Evolutionary conservation across 2,329 filamentous ascomycete genomes (phyloP).

Genomic region (Diatrype stigma): DNA sequence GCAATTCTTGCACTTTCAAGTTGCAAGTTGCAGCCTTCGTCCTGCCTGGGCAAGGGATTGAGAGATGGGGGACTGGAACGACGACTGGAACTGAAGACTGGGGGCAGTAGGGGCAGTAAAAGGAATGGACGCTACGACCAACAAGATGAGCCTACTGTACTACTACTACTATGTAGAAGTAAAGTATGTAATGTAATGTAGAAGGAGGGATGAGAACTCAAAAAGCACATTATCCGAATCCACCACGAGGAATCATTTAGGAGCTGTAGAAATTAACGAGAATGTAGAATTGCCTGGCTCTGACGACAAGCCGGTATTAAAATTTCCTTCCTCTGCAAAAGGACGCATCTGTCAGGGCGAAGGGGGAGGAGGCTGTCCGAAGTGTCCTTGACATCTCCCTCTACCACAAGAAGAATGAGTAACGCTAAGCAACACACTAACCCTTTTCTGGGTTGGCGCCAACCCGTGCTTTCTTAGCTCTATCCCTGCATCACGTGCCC

Average conservation of each 20-base stretch:
- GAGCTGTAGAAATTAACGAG: not conserved
- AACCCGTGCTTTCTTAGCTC: not conserved
- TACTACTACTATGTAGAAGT: no score
- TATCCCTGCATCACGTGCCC: not conserved
- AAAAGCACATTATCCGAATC: constrained; percentile 8
- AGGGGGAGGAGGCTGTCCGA: not conserved
- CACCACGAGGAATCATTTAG: constrained; percentile 10
- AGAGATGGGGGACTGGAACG: no score
- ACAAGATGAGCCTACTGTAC: not conserved
- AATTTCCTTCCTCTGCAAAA: not conserved
- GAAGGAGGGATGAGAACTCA: constrained; percentile 6
- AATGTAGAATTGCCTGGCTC: no score
- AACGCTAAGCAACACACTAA: not conserved
- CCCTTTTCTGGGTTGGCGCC: not conserved
- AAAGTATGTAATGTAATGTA: no score
- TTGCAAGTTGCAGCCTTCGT: no score
- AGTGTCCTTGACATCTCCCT: not conserved
- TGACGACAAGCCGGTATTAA: no score
- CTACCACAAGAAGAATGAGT: not conserved
- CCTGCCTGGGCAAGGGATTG: no score
- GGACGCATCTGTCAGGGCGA: not conserved
- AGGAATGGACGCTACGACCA: not conserved
- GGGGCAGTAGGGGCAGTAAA: constrained; percentile 12
- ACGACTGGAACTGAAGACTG: no score
- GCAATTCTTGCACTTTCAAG: no score